Conservation (phyloP, 371 early-diverging fungal species). For the Lichtheimia ornata region DNA sequence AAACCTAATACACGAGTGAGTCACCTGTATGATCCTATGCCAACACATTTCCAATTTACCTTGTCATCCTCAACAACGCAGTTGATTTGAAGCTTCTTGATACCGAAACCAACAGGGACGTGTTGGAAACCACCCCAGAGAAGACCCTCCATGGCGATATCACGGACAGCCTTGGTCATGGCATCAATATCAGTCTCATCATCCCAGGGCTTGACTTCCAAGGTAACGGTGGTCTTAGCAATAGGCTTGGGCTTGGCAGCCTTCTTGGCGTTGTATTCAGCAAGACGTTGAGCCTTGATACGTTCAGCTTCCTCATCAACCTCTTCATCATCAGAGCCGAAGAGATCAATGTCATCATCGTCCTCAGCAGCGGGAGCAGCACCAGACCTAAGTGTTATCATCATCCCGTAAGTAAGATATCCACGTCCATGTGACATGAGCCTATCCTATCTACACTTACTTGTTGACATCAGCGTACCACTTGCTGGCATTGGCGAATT, state of each 20-base stretch:
- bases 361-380: conserved; percentile 70
- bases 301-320: conserved; percentile 91
- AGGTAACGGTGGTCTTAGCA: conserved; percentile 92
- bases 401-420: not conserved
- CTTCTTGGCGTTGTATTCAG: conserved; percentile 93
- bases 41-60: conserved; percentile 37
- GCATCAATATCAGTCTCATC: conserved; percentile 89
- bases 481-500: conserved; percentile 40
- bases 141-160: conserved; percentile 86
- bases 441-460: conserved; percentile 24
- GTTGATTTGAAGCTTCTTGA: conserved; percentile 93
- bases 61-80: conserved; percentile 93
- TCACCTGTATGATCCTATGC: not conserved
- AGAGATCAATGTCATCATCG: conserved; percentile 95
- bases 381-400: conserved; percentile 29
- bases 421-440: not conserved
- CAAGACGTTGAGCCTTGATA: conserved; percentile 86
- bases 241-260: conserved; percentile 87
- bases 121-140: conserved; percentile 86
- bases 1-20: conserved; percentile 24
- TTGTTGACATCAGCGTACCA: conserved; percentile 45
- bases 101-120: conserved; percentile 88
- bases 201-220: conserved; percentile 98
- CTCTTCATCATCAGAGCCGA: conserved; percentile 92
- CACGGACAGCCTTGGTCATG: conserved; percentile 73